Conservation (phyloP, 768 basidiomycete species). For the Trametes cingulata region DNA sequence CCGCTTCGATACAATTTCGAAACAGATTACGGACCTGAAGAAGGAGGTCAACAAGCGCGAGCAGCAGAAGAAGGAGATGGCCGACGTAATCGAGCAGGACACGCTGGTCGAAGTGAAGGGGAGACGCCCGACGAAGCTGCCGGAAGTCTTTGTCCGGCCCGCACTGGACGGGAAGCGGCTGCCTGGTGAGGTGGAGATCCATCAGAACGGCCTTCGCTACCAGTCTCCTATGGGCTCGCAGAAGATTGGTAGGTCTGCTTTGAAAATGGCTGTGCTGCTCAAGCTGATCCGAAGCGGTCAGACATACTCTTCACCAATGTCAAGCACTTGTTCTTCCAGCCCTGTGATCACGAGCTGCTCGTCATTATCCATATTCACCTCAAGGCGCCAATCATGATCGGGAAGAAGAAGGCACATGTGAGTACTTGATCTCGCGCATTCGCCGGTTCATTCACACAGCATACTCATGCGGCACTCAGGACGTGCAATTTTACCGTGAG, state of each 20-base stretch:
- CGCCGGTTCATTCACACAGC: not conserved
- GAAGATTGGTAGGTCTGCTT: constrained; percentile 73
- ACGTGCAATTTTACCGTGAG: constrained; percentile 98
- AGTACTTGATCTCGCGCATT: constrained; percentile 29
- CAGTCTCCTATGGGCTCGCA: constrained; percentile 84
- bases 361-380: constrained; percentile 94
- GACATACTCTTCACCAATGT: constrained; percentile 96
- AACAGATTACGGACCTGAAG: constrained; percentile 92
- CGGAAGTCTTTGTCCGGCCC: constrained; percentile 91
- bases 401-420: constrained; percentile 97
- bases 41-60: constrained; percentile 97
- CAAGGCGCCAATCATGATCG: constrained; percentile 96
- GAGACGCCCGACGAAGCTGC: constrained; percentile 79
- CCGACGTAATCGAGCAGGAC: constrained; percentile 96
- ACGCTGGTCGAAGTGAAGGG: constrained; percentile 87
- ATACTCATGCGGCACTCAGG: constrained; percentile 46
- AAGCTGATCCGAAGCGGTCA: constrained; percentile 32
- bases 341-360: constrained; percentile 93
- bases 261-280: not conserved
- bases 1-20: constrained; percentile 86
- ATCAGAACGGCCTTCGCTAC: constrained; percentile 95
- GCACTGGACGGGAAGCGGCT: constrained; percentile 93
- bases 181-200: constrained; percentile 97
- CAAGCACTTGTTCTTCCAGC: constrained; percentile 99
- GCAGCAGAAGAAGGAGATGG: constrained; percentile 97